Base-by-base conservation (phyloP, 1,284 basidiomycete genomes). In the Cryptococcus sp. region DNA sequence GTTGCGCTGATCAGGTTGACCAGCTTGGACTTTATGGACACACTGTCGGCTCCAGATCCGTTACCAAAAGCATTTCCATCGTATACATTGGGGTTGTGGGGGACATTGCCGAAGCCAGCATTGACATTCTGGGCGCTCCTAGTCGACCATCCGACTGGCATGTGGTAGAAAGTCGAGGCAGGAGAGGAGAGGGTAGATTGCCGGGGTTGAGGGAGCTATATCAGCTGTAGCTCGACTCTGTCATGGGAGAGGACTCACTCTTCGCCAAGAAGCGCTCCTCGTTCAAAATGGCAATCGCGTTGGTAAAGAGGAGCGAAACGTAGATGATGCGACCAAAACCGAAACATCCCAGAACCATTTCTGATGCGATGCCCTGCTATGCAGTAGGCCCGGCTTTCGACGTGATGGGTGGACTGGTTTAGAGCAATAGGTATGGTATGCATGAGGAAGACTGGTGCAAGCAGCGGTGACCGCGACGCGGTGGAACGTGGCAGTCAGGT, bases 1-100 rank as follows among this genome's bases (percentile, higher is more conserved):
- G 97, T 91, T 24, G 93, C 93, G 60, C 86, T 83, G 59, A 97
- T 97, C 62, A 98, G 81, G 74, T 91, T 89, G 70, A 98, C 85
- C 46, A 96, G 73, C 66, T 89, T 84, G 51, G 83, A 83, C 77
- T 97, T 97, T 59, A 98, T 78, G 37, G 86, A 81, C 53, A 82
- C 76, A 25, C 89, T 88, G 16, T 70, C 67, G 67, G 76, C 62
- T 76, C 81, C 54, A 28, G 78, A 49, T 66, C 76, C 48, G 37
- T 39, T 28, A 16, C 56, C 58, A 41, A 55, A 58, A 14, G 47
- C 48, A 36, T 51, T 34, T 16, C 32, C 51, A 25, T 61, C 65
- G 52, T 66, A 72, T 13, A 60, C 53, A 21, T 66, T 58, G 2
- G 70, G 62, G 41, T 63, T 63, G 18, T 67, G 66, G 1, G 64